Percentiles rank a stretch among this genome's conserved stretches.
phyloP scores from a whole-genome alignment of 495 filamentous ascomycete genomes.

The Podospora pseudopauciseta region DNA sequence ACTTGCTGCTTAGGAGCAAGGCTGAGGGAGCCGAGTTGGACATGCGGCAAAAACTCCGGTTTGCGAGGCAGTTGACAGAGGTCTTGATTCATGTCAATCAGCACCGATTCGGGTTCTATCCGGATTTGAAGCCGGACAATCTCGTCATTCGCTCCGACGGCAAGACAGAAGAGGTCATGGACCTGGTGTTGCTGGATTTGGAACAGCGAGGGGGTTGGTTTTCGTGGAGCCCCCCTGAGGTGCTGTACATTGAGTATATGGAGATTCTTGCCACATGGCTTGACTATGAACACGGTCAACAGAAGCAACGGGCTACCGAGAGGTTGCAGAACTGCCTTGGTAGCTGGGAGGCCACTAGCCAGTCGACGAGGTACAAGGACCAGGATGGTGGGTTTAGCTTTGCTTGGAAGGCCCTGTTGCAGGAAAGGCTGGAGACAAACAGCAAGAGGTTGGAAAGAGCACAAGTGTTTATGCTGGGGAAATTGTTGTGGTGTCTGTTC shows the following conservation, averaged over 20 bases:
- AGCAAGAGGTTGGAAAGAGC: slow-evolving; percentile 24
- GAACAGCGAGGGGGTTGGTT: slow-evolving; percentile 36
- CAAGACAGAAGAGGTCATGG: background rate
- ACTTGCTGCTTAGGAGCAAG: slow-evolving; percentile 18
- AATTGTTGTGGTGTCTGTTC: slow-evolving; percentile 40
- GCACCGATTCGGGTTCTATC: slow-evolving; percentile 30
- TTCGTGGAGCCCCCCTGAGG: slow-evolving; percentile 34
- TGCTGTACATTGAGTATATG: slow-evolving; percentile 32
- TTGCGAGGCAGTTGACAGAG: slow-evolving; percentile 30
- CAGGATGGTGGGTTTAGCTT: slow-evolving; percentile 25
- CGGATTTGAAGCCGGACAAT: slow-evolving; percentile 40
- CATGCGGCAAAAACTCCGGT: slow-evolving; percentile 23
- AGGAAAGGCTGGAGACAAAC: background rate
- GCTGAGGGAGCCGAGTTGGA: background rate
- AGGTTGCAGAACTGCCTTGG: slow-evolving; percentile 13
- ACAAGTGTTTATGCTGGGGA: slow-evolving; percentile 38
- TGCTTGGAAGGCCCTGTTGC: slow-evolving; percentile 22
- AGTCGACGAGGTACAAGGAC: slow-evolving; percentile 21
- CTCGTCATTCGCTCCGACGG: slow-evolving; percentile 22
- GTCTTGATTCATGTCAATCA: slow-evolving; percentile 34
- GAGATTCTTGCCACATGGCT: slow-evolving; percentile 20
- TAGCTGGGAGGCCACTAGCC: slow-evolving; percentile 12
- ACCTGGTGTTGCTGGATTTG: slow-evolving; percentile 33
- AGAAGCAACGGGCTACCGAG: background rate
- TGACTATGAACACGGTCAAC: background rate